A percentile compares a stretch with the other conserved stretches of the same genome.
Evolutionary conservation across 148 eudicot species (phyloP).

Genomic region (Talinum fruticosum): DNA sequence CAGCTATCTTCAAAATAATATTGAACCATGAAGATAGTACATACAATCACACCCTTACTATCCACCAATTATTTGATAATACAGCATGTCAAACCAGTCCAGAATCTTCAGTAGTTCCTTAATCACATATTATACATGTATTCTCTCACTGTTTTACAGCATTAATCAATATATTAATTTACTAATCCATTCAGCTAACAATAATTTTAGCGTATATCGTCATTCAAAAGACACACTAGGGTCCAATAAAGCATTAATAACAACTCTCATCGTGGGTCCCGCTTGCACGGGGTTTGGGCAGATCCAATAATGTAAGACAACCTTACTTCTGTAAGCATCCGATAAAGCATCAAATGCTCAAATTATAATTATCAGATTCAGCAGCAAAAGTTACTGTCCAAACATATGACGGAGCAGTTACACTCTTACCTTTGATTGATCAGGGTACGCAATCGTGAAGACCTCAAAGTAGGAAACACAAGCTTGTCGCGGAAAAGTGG

Average conservation of each 20-base stretch:
- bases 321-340: no score
- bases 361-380: constrained; percentile 1
- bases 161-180: background rate
- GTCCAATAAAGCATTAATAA: no score
- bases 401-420: background rate
- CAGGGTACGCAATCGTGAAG: constrained; percentile 80
- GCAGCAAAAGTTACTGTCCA: background rate
- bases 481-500: constrained; percentile 88
- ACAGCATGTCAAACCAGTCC: background rate
- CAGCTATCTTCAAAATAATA: background rate
- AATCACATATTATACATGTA: no score
- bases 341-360: background rate
- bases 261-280: no score
- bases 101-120: background rate
- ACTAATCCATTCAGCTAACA: background rate
- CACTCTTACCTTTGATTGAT: constrained; percentile 74
- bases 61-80: background rate
- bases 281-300: background rate
- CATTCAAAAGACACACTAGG: background rate
- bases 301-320: no score
- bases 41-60: background rate
- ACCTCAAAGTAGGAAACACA: constrained; percentile 64
- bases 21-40: background rate
- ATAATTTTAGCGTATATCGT: background rate
- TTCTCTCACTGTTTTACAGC: background rate